Evolutionary conservation across 352 stramenopile genomes (phyloP).

Genomic region (Pythium aquatile): DNA sequence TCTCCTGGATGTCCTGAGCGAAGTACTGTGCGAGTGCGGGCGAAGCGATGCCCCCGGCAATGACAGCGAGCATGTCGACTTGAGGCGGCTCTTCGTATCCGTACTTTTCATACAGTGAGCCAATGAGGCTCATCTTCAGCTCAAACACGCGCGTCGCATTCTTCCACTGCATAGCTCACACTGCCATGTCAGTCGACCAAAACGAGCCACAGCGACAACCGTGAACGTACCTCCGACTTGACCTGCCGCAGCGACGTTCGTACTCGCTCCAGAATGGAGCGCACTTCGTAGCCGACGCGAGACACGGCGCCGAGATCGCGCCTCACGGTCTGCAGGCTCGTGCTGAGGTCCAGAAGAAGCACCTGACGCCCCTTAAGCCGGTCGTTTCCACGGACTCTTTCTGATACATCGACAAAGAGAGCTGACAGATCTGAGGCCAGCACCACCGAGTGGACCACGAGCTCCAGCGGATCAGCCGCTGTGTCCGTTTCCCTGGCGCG

Average conservation of each 20-base stretch:
- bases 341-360: slow-evolving; percentile 14
- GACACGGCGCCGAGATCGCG: slow-evolving; percentile 10
- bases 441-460: slow-evolving; percentile 12
- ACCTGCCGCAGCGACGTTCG: slow-evolving; percentile 48
- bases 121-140: slow-evolving; percentile 72
- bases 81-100: slow-evolving; percentile 58
- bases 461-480: not conserved
- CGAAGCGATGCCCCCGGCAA: slow-evolving; percentile 55
- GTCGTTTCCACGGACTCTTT: not conserved
- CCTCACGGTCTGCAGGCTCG: slow-evolving; percentile 11
- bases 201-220: not conserved
- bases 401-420: slow-evolving; percentile 17
- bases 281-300: slow-evolving; percentile 20
- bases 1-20: slow-evolving; percentile 80
- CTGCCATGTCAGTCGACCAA: not conserved
- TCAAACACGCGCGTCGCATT: slow-evolving; percentile 76
- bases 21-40: slow-evolving; percentile 76
- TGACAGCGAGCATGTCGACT: slow-evolving; percentile 67
- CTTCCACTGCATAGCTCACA: slow-evolving; percentile 44
- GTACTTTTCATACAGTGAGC: slow-evolving; percentile 79
- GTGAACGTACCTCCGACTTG: slow-evolving; percentile 32
- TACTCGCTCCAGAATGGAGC: slow-evolving; percentile 32
- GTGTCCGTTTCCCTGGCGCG: not conserved
- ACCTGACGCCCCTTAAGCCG: not conserved
- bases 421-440: slow-evolving; percentile 16